Evolutionary conservation across 2,329 filamentous ascomycete species (phyloP).

Genomic region (Rhexocercosporidium sp.): DNA sequence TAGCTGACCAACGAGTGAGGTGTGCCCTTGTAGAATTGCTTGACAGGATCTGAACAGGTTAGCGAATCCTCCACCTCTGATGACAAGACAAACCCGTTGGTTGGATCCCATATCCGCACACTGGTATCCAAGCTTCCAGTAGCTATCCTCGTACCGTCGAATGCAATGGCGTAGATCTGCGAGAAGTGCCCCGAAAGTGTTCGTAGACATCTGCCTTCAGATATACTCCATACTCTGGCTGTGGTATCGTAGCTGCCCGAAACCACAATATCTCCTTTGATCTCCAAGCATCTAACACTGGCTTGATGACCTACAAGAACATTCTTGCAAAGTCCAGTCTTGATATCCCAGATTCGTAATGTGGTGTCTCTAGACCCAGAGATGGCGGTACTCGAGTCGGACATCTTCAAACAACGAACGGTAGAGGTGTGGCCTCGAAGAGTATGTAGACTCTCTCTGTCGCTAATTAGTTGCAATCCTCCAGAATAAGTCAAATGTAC

Average conservation of each 20-base stretch:
- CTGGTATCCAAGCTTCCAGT: conserved; percentile 97
- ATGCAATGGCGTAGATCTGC: conserved; percentile 98
- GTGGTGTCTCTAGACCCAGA: conserved; percentile 96
- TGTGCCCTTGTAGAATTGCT: conserved; percentile 94
- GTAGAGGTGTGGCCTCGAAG: conserved; percentile 95
- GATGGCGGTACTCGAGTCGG: conserved; percentile 89
- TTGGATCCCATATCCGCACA: conserved; percentile 94
- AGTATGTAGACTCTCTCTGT: conserved; percentile 76
- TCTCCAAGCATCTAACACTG: conserved; percentile 92
- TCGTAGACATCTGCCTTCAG: conserved; percentile 88
- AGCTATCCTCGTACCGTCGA: conserved; percentile 90
- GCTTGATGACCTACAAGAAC: conserved; percentile 94
- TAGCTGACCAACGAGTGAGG: conserved; percentile 92
- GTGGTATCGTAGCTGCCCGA: conserved; percentile 98
- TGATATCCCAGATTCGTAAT: conserved; percentile 92
- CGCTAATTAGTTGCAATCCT: conserved; percentile 38
- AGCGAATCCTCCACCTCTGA: conserved; percentile 41
- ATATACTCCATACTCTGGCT: conserved; percentile 97
- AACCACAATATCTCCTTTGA: conserved; percentile 96
- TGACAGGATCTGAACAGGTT: conserved; percentile 55
- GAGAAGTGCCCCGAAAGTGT: conserved; percentile 95
- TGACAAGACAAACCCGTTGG: conserved; percentile 69
- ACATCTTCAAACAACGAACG: conserved; percentile 97
- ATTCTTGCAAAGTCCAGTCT: conserved; percentile 85
- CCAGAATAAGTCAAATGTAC: conserved; percentile 43